A percentile compares a stretch with the other conserved stretches of the same genome.
These are phyloP conservation scores for Sergeia podlipaevii DNA, from an alignment of 208 protist genomes.

Conservation along the genomic window DNA sequence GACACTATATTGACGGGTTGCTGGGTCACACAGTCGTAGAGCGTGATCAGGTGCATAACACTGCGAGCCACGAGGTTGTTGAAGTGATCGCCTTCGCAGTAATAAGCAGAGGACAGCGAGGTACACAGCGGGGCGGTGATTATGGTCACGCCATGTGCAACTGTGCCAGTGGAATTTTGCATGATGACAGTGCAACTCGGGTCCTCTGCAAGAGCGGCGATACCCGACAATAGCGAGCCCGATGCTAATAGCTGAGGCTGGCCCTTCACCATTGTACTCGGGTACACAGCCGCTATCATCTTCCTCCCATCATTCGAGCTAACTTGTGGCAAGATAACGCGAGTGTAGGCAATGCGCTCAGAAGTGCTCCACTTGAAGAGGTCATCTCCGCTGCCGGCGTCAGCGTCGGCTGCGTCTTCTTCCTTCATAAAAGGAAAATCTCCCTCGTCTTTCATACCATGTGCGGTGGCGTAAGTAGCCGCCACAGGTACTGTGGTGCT, in stretches of 20 bases:
- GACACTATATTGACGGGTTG: conserved; percentile 2
- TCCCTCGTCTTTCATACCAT: too few species aligned
- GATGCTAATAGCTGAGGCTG: neutral
- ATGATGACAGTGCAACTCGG: neutral
- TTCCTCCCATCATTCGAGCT: too few species aligned
- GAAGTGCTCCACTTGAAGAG: too few species aligned
- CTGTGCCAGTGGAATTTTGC: neutral
- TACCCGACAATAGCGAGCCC: neutral
- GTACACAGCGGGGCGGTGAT: conserved; percentile 7
- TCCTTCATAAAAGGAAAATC: too few species aligned
- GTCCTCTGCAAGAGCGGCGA: conserved; percentile 14
- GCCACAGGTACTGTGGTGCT: too few species aligned
- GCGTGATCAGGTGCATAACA: conserved; percentile 8
- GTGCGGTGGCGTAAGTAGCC: too few species aligned
- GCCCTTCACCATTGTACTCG: conserved; percentile 20
- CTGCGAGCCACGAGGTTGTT: neutral
- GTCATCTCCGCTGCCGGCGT: too few species aligned
- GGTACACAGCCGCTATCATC: too few species aligned
- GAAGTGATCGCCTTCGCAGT: conserved; percentile 8
- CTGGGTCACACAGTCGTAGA: conserved; percentile 16
- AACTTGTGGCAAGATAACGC: too few species aligned
- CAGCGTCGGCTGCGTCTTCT: too few species aligned
- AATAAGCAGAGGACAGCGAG: conserved; percentile 7
- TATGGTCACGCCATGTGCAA: neutral
- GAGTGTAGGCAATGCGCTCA: too few species aligned